A percentile compares a stretch with the other conserved stretches of the same genome.
Evolutionary conservation across 352 stramenopile species (phyloP).

Genomic region (Thalassiosira hispida): DNA sequence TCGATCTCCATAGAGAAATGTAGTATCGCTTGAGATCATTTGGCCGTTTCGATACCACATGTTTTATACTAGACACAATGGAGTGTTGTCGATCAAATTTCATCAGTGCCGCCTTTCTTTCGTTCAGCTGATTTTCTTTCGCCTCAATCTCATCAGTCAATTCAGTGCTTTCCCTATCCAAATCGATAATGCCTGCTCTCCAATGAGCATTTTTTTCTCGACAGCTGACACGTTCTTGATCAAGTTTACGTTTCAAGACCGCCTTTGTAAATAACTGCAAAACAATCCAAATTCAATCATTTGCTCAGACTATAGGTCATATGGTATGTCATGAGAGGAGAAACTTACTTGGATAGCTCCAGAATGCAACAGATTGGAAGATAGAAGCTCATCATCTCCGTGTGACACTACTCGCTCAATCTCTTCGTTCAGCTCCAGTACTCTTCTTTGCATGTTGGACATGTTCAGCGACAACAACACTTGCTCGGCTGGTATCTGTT

Average conservation of each 20-base stretch:
- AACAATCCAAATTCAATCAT: not conserved
- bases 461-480: slow-evolving; percentile 43
- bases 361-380: slow-evolving; percentile 66
- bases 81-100: slow-evolving; percentile 41
- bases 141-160: slow-evolving; percentile 39
- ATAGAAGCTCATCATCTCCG: slow-evolving; percentile 56
- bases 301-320: too few relatives aligned
- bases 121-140: slow-evolving; percentile 41
- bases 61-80: slow-evolving; percentile 32
- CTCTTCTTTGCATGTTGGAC: slow-evolving; percentile 46
- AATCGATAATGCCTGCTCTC: slow-evolving; percentile 64
- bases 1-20: slow-evolving; percentile 28
- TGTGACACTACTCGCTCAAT: slow-evolving; percentile 60
- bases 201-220: slow-evolving; percentile 56
- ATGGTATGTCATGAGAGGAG: too few relatives aligned
- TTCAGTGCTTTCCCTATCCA: slow-evolving; percentile 45
- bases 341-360: not conserved
- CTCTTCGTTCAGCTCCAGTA: slow-evolving; percentile 63
- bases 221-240: slow-evolving; percentile 57
- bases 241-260: slow-evolving; percentile 59
- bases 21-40: slow-evolving; percentile 28
- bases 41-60: slow-evolving; percentile 29
- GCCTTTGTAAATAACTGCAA: slow-evolving; percentile 72
- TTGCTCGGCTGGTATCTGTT: slow-evolving; percentile 44
- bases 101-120: slow-evolving; percentile 40